Evolutionary conservation across 495 filamentous ascomycete genomes (phyloP).

Genomic region (Aspergillus indologenus): DNA sequence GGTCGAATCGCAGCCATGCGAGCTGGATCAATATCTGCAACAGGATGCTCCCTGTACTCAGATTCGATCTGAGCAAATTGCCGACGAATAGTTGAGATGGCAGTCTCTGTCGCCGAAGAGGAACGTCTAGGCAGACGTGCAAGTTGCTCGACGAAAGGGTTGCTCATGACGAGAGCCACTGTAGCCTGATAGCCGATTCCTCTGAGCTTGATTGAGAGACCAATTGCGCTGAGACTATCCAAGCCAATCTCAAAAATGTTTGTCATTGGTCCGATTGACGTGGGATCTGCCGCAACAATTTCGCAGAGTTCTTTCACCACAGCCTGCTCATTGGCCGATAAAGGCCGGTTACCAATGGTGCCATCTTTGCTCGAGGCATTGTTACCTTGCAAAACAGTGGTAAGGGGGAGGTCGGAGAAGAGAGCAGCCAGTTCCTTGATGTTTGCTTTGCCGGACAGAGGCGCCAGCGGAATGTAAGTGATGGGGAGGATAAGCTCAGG

Average conservation of each 20-base stretch:
- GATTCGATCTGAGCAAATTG: constrained; percentile 40
- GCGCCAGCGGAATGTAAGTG: constrained; percentile 38
- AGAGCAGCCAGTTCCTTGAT: constrained; percentile 40
- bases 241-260: constrained; percentile 42
- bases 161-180: constrained; percentile 64
- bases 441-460: constrained; percentile 49
- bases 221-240: constrained; percentile 43
- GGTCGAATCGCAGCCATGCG: constrained; percentile 24
- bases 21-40: constrained; percentile 10
- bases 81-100: constrained; percentile 14
- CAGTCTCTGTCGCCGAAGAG: constrained; percentile 1
- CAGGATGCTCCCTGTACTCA: constrained; percentile 52
- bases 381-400: constrained; percentile 23
- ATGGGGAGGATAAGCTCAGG: constrained; percentile 48
- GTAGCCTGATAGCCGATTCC: constrained; percentile 53
- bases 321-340: constrained; percentile 22
- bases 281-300: constrained; percentile 28
- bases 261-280: constrained; percentile 48
- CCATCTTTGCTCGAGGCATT: constrained; percentile 5
- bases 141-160: constrained; percentile 59
- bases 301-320: constrained; percentile 23
- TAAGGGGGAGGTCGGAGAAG: constrained; percentile 22
- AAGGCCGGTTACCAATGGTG: constrained; percentile 1
- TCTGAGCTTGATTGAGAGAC: constrained; percentile 62
- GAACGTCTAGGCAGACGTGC: constrained; percentile 22